Conservation (phyloP, 495 filamentous ascomycete genomes). For the Saxophila tyrrhenica region DNA sequence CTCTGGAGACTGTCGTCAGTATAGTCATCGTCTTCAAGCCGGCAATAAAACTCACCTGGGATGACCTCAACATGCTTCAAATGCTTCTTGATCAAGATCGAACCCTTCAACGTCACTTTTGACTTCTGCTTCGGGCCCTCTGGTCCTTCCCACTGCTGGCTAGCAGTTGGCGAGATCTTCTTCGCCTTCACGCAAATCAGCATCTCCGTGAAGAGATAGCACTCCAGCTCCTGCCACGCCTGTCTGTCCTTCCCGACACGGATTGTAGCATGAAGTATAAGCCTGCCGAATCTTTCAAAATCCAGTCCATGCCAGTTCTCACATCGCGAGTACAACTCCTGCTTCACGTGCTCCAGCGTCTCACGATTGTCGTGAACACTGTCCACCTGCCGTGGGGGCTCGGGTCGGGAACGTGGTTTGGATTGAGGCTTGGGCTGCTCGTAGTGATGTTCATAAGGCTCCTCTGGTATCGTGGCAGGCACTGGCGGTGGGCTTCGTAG, state of each 20-base stretch:
- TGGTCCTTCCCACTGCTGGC: slow-evolving; percentile 49
- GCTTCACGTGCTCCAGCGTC: slow-evolving; percentile 71
- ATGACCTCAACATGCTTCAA: slow-evolving; percentile 75
- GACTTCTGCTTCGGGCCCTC: slow-evolving; percentile 41
- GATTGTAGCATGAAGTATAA: slow-evolving; percentile 82
- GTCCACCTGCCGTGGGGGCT: slow-evolving; percentile 21
- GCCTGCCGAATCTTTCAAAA: slow-evolving; percentile 80
- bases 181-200: slow-evolving; percentile 99
- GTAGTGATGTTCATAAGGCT: too few species aligned
- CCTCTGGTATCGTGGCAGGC: slow-evolving; percentile 36
- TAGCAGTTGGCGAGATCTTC: slow-evolving; percentile 45
- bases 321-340: slow-evolving; percentile 71
- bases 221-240: slow-evolving; percentile 97
- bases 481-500: slow-evolving; percentile 52
- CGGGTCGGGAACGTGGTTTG: background rate
- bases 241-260: slow-evolving; percentile 92
- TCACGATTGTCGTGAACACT: slow-evolving; percentile 44
- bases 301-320: slow-evolving; percentile 99
- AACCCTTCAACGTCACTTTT: slow-evolving; percentile 88
- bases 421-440: background rate
- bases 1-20: slow-evolving; percentile 36
- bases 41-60: slow-evolving; percentile 32
- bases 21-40: slow-evolving; percentile 5
- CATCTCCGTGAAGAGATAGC: slow-evolving; percentile 96
- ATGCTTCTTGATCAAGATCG: slow-evolving; percentile 97